Evolutionary conservation across 129 eudicot genomes (phyloP).

Genomic region (Rutidosis leptorrhynchoides): DNA sequence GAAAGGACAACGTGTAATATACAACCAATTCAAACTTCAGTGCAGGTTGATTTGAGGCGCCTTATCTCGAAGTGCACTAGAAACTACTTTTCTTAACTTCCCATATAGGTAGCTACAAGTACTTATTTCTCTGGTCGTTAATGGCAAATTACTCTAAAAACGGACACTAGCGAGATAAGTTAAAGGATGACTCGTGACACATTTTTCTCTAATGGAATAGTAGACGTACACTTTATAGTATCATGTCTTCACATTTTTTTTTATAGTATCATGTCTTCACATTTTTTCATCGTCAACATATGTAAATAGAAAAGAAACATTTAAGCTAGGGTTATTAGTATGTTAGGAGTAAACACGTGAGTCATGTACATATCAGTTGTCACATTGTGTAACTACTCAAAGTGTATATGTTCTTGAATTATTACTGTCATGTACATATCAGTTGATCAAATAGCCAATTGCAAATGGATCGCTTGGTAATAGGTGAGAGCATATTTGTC

Average conservation of each 20-base stretch:
- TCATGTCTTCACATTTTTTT: too few relatives aligned
- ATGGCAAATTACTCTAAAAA: not conserved
- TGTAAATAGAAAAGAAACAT: not conserved
- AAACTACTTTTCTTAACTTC: not conserved
- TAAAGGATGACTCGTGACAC: too few relatives aligned
- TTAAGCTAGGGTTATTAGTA: too few relatives aligned
- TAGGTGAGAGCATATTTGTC: too few relatives aligned
- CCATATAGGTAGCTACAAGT: not conserved
- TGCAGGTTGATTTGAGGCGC: not conserved
- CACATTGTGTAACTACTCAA: too few relatives aligned
- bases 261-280: not conserved
- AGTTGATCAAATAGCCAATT: too few relatives aligned
- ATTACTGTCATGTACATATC: not conserved
- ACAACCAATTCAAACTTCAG: not conserved
- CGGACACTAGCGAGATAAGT: not conserved
- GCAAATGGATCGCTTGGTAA: too few relatives aligned
- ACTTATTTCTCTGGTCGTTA: not conserved
- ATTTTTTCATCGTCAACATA: not conserved
- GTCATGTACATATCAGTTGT: too few relatives aligned
- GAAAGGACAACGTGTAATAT: not conserved
- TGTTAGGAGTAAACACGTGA: too few relatives aligned
- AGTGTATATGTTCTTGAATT: not conserved
- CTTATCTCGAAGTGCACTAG: not conserved
- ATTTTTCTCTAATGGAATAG: too few relatives aligned
- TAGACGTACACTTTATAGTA: too few relatives aligned